These are phyloP conservation scores for maize (Zea mays) DNA, from an alignment of 176 grass and related monocot species.

Conservation along the genomic window Zm-B73-REFERENCE-NAM-5.0 NC_050103.1:18929501-18930000, in stretches of 20 bases:
- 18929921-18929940: background rate
- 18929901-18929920: background rate
- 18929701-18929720: background rate
- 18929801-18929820: conserved; percentile 85
- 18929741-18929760: conserved; percentile 99
- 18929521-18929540: background rate
- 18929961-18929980: conserved; percentile 98
- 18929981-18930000: conserved; percentile 80
- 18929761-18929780: conserved; percentile 99
- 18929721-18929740: conserved; percentile 24
- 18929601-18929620: too few species aligned
- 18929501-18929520: background rate
- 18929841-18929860: conserved; percentile 83
- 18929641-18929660: too few species aligned
- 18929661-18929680: too few species aligned
- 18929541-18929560: background rate
- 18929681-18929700: too few species aligned
- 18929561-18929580: background rate
- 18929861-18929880: background rate
- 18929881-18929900: background rate
- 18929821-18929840: conserved; percentile 86
- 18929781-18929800: conserved; percentile 99
- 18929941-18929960: conserved; percentile 61
- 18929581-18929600: too few species aligned
- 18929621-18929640: too few species aligned